A percentile compares a stretch with the other conserved stretches of the same genome.
These are phyloP conservation scores for Pezicula neosporulosa DNA, from an alignment of 2,329 filamentous ascomycete genomes.

Conservation along the genomic window DNA sequence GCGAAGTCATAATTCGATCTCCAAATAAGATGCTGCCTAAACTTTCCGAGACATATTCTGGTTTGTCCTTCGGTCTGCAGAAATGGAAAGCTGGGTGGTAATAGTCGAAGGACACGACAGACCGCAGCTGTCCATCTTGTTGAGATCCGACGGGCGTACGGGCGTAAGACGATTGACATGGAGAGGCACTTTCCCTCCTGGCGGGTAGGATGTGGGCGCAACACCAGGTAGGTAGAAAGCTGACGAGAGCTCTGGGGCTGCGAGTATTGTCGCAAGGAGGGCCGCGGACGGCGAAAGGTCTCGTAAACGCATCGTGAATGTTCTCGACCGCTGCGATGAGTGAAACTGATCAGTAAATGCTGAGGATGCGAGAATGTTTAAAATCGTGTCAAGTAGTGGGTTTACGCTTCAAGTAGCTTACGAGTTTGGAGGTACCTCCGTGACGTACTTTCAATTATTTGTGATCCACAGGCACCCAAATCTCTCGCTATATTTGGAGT, in stretches of 20 bases:
- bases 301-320: slow-evolving; percentile 26
- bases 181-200: slow-evolving; percentile 76
- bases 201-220: slow-evolving; percentile 86
- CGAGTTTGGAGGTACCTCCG: slow-evolving; percentile 7
- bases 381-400: background rate
- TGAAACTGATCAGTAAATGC: background rate
- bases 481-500: background rate
- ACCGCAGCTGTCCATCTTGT: slow-evolving; percentile 77
- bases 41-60: slow-evolving; percentile 79
- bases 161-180: slow-evolving; percentile 93
- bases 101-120: slow-evolving; percentile 95
- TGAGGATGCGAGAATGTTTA: background rate
- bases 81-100: slow-evolving; percentile 87
- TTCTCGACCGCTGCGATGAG: slow-evolving; percentile 6
- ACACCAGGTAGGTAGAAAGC: slow-evolving; percentile 97
- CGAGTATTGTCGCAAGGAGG: slow-evolving; percentile 47
- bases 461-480: slow-evolving; percentile 1
- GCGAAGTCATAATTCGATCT: slow-evolving; percentile 95
- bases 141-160: slow-evolving; percentile 78
- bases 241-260: slow-evolving; percentile 48
- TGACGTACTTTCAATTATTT: slow-evolving; percentile 9
- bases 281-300: slow-evolving; percentile 36
- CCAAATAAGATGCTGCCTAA: slow-evolving; percentile 96
- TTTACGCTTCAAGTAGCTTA: slow-evolving; percentile 12
- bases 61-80: slow-evolving; percentile 74